Base-by-base conservation (phyloP, 116 monocot genomes). In the Trichopus zeylanicus region DNA sequence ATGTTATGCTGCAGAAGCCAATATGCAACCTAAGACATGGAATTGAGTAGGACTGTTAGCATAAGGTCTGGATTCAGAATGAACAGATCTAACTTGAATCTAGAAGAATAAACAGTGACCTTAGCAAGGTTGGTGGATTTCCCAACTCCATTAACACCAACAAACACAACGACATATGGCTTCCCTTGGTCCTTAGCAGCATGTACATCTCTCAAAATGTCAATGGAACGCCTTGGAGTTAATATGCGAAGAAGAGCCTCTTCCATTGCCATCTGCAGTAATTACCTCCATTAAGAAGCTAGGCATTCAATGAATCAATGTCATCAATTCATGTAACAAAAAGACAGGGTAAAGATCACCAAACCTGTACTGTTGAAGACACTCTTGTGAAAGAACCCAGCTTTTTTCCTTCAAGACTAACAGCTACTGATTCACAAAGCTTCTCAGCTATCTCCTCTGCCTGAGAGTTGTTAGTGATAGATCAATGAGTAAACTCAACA, bases 71-170 rank as follows among this genome's bases (percentile, higher is more conserved):
- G 16, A 7, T 1, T 19, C 31, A 6, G 10, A 31, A n/a, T 29
- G 3, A 1, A 31, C 2, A 31, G 31, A n/a, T 56, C 0, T 7
- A n/a, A 42, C 12, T 42, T 42, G 18, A 42, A 42, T 16, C 16
- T 5, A 18, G 30, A 31, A 10, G 23, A 62, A 29, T 42, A 42
- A 15, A 16, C 42, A 42, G 18, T 5, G 47, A 94, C 91, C 79
- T 98, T 98, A 18, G 98, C 91, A 71, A 98, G 98, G 73, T 98
- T 98, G 31, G 91, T 91, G 34, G 98, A 98, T 62, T 98, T 98
- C 34, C 98, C 91, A 65, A 98, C 98, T 62, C 91, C 98, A 78
- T 98, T 98, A 39, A 98, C 98, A 28, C 98, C 98, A 64, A 98
- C 82, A 67, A 98, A 98, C 35, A 88, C 91, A 73, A 98, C 68